Percentiles rank a stretch among this genome's conserved stretches.
phyloP scores from a whole-genome alignment of 176 grass and related monocot species.

The Puya raimondii region DNA sequence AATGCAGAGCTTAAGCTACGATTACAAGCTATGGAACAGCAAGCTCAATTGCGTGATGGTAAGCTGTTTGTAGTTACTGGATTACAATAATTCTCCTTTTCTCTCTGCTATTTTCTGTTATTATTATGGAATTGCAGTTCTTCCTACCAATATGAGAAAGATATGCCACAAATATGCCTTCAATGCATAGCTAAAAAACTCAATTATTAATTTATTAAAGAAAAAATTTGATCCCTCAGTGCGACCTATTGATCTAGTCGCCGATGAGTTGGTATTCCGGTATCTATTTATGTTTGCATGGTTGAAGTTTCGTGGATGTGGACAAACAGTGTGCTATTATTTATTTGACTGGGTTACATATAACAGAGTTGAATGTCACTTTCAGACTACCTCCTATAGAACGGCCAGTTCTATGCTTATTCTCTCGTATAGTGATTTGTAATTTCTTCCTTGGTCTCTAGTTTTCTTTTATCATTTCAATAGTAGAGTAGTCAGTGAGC shows the following conservation, averaged over 20 bases:
- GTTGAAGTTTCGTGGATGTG: too few species aligned
- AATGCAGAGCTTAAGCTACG: conserved; percentile 97
- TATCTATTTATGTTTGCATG: too few species aligned
- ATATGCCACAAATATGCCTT: neutral
- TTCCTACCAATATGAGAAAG: neutral
- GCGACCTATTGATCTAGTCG: too few species aligned
- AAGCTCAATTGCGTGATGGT: conserved; percentile 92
- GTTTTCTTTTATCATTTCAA: neutral
- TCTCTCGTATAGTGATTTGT: neutral
- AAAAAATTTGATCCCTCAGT: too few species aligned
- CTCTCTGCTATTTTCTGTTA: too few species aligned
- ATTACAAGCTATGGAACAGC: conserved; percentile 96
- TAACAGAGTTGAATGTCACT: too few species aligned
- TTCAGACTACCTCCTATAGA: too few species aligned
- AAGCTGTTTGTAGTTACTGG: neutral
- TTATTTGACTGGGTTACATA: too few species aligned
- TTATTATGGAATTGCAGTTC: too few species aligned
- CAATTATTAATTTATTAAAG: too few species aligned
- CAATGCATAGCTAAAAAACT: neutral
- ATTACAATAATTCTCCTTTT: neutral
- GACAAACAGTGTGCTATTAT: too few species aligned
- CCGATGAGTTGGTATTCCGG: too few species aligned
- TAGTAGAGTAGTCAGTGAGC: neutral
- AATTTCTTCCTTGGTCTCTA: neutral
- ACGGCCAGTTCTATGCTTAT: neutral